Evolutionary conservation across 176 grass and related monocot species (phyloP), one percentile per base, ranked within the genome.

Genomic region (Rhynchospora tenuis): DNA sequence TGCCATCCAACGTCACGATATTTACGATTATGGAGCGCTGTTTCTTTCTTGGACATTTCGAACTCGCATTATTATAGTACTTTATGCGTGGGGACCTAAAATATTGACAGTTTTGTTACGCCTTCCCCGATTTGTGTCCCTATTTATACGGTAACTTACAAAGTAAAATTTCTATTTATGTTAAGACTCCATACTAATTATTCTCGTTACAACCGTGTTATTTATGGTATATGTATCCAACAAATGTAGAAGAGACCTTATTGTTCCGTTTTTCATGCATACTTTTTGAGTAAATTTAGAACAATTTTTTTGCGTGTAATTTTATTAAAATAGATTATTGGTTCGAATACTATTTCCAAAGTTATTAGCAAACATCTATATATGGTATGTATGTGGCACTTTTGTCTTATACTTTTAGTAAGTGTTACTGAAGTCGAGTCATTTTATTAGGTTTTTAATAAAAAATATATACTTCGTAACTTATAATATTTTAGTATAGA

Each of bases 1-100:
- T 82, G 23, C 61, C 80, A 42, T 14, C 31, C 0, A 10, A 52
- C 6, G 24, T 26, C 6, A 12, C 20, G 60, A 67, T 82, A 82
- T 51, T 82, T 82, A 67, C 80, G n/a, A 55, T 22, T 54, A 5
- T 19, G 43, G 7, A 29, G 1, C 50, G 80, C 5, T 68, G 61
- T 54, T 82, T 52, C 80, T 82, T 82, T 82, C 61, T 67, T 68
- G 44, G 61, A 68, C 42, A 82, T 82, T 82, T 82, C 80, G 61
- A 82, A 67, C 80, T 82, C 13, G 29, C 38, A 61, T 59, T 80
- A 60, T 80, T 80, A 59, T 63, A 42, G 29, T 80, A 16, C 55
- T 56, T 62, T 80, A 42, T 70, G 22, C 46, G 26, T 58, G 55
- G 29, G 50, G 78, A 27, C 78, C 54, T 42, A 9, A 42, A 20